Conservation (phyloP, 331 rosid genomes). For the Malus hybrid region DNA sequence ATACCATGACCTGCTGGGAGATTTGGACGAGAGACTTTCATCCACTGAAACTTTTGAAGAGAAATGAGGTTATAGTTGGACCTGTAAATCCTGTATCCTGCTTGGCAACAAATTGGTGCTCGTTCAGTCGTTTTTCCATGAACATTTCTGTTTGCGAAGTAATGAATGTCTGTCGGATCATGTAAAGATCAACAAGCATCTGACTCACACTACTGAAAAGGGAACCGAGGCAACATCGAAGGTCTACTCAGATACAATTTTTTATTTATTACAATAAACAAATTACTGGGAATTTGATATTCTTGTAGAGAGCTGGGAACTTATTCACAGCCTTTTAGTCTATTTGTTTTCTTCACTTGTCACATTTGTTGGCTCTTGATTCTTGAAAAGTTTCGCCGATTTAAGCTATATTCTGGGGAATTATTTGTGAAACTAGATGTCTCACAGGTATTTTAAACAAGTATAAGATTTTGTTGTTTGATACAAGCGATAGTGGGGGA, state of each 20-base stretch:
- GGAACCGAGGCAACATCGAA: neutral
- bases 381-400: no score
- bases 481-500: no score
- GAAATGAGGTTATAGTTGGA: conserved; percentile 18
- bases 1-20: conserved; percentile 68
- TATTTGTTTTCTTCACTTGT: no score
- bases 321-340: no score
- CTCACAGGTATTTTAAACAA: no score
- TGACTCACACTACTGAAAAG: conserved; percentile 1
- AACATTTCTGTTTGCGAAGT: neutral
- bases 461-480: no score
- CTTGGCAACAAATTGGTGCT: neutral
- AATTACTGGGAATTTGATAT: neutral
- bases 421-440: no score
- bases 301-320: conserved; percentile 16
- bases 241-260: neutral
- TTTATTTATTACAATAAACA: neutral
- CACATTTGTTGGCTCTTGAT: no score
- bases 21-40: conserved; percentile 65
- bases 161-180: neutral
- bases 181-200: neutral
- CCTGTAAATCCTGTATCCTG: conserved; percentile 15
- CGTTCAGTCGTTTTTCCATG: neutral
- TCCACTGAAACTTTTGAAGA: conserved; percentile 37
- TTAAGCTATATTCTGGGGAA: no score